phyloP scores from a whole-genome alignment of 495 filamentous ascomycete species.

The Lepraria neglecta region DNA sequence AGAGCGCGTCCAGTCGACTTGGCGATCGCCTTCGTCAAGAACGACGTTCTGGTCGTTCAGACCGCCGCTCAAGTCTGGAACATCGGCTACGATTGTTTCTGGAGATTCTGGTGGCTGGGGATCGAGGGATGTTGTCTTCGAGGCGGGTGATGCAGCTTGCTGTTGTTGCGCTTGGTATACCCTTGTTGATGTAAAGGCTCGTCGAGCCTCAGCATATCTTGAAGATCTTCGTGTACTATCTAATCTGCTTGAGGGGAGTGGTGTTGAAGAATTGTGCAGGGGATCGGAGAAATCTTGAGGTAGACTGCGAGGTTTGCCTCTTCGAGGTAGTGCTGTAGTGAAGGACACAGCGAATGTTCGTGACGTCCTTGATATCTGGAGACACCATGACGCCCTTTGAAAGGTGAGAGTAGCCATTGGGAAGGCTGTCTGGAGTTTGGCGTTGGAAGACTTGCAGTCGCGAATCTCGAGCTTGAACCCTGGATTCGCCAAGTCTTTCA shows the following conservation, averaged over 20 bases:
- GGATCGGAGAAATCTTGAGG: constrained; percentile 15
- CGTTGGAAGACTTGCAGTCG: neutral
- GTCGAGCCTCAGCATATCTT: constrained; percentile 13
- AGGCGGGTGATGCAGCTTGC: constrained; percentile 24
- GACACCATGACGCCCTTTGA: constrained; percentile 27
- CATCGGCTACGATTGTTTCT: constrained; percentile 37
- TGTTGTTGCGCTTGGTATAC: constrained; percentile 25
- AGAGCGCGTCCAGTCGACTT: constrained; percentile 88
- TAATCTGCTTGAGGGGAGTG: constrained; percentile 11
- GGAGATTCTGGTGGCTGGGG: constrained; percentile 27
- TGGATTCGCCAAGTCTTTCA: neutral
- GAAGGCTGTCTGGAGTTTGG: neutral
- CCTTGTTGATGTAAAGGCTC: constrained; percentile 21
- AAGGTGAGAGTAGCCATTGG: constrained; percentile 28
- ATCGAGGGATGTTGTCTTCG: constrained; percentile 22
- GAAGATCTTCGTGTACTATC: constrained; percentile 11
- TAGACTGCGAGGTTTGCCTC: constrained; percentile 17
- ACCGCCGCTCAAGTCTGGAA: constrained; percentile 47
- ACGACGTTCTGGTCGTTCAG: constrained; percentile 48
- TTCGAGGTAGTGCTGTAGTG: constrained; percentile 25
- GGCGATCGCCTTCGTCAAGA: constrained; percentile 39
- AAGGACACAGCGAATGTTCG: constrained; percentile 27
- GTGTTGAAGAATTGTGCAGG: constrained; percentile 10
- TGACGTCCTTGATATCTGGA: constrained; percentile 27
- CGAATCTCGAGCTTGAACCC: neutral